Evolutionary conservation across 2,329 filamentous ascomycete species (phyloP), one percentile per base, ranked within the genome.

Genomic region (Colletotrichum ledebouriae): DNA sequence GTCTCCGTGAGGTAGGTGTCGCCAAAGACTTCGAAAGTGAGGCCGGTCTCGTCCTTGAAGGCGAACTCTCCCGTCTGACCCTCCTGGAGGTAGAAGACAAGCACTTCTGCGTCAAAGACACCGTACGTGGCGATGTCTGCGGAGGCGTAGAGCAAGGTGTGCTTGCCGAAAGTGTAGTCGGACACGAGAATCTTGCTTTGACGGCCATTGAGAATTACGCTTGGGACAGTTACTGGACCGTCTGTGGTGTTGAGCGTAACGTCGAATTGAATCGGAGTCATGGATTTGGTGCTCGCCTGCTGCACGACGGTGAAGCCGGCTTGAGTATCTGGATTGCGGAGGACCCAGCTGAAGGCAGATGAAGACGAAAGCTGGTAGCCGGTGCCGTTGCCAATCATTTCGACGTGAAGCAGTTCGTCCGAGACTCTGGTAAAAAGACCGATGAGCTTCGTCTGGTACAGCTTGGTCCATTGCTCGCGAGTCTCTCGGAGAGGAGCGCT

Each of bases 131-230:
- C 88, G 33, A 93, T 85, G 72, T 93, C 90, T 0, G 89, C 89
- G 2, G 90, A 90, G 0, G 89, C 91, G 77, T 92, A 93, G 0
- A 92, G 76, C n/a, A 93, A 74, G 1, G 81, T 86, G 7, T 82
- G 78, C 15, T 85, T 83, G 0, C 87, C 89, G 52, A 92, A 78
- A 15, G 87, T 81, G 69, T 92, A 93, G 71, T 93, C 89, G 0
- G 85, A 88, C 3, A 92, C 86, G 72, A 90, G 88, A 46, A 91
- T 85, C 77, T 87, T 92, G 1, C 89, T 90, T 74, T 93, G 90
- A 22, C 90, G 81, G 0, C 90, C 87, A 49, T 85, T 84, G 4
- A 93, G 77, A 0, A 84, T 85, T 7, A 92, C 79, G 6, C 78
- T 82, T 0, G 84, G 81, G 3, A 84, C 76, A 2, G 75, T 80